phyloP scores from a whole-genome alignment of 345 rosid genomes.

The Rhodamnia argentea region DNA sequence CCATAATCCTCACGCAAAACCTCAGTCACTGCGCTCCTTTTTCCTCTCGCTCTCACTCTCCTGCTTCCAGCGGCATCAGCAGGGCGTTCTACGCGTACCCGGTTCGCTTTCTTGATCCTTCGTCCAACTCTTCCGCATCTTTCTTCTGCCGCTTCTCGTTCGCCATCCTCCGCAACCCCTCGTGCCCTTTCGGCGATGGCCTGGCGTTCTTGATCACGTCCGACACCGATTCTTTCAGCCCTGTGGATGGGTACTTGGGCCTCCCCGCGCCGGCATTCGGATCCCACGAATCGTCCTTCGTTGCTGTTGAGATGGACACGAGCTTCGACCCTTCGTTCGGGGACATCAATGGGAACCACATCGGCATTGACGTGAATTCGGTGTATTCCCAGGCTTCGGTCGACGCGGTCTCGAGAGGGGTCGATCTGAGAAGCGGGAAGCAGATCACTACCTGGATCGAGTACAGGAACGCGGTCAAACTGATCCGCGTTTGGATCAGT shows the following conservation, averaged over 20 bases:
- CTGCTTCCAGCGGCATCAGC: conserved; percentile 9
- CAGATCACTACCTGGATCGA: conserved; percentile 69
- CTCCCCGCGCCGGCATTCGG: conserved; percentile 35
- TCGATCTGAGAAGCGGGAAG: conserved; percentile 52
- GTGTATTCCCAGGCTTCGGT: conserved; percentile 43
- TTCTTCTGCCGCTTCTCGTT: background rate
- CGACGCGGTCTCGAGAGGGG: conserved; percentile 33
- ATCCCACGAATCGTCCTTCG: conserved; percentile 35
- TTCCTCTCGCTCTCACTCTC: conserved; percentile 18
- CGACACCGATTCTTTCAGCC: conserved; percentile 49
- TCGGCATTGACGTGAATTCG: conserved; percentile 53
- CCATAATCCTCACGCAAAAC: conserved; percentile 60
- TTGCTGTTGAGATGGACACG: conserved; percentile 81
- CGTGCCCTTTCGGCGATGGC: conserved; percentile 70
- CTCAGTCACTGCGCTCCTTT: conserved; percentile 26
- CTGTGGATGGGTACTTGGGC: conserved; percentile 54
- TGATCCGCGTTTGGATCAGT: conserved; percentile 56
- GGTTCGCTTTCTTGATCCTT: conserved; percentile 45
- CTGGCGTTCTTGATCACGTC: conserved; percentile 77
- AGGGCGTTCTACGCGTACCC: conserved; percentile 2
- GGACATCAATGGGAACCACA: conserved; percentile 52
- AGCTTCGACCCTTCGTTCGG: conserved; percentile 38
- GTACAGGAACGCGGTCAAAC: conserved; percentile 38
- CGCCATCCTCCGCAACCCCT: conserved; percentile 30
- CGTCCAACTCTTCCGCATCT: background rate